Conservation (phyloP, 2,329 filamentous ascomycete genomes). For the Herpotrichia juniperi region DNA sequence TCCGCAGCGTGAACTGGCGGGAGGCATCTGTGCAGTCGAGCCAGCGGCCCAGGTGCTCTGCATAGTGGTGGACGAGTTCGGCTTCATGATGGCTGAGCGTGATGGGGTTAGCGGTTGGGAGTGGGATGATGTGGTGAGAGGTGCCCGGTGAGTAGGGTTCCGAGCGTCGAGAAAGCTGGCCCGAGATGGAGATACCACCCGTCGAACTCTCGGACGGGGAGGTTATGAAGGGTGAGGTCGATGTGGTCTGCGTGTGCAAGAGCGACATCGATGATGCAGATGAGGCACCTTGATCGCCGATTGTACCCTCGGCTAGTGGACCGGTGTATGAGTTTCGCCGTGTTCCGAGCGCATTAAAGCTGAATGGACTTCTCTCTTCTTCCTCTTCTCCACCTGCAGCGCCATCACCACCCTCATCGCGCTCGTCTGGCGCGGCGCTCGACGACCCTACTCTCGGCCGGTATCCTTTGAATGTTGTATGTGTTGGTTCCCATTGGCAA, state of each 20-base stretch:
- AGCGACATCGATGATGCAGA: conserved; percentile 3
- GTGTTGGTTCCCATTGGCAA: conserved; percentile 36
- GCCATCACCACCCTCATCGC: conserved; percentile 22
- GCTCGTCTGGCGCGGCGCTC: conserved; percentile 16
- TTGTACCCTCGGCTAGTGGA: neutral
- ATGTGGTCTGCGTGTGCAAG: conserved; percentile 18
- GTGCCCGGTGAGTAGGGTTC: neutral
- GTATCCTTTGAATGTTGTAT: conserved; percentile 34
- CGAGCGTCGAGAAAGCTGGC: neutral
- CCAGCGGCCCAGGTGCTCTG: conserved; percentile 37
- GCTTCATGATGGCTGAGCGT: conserved; percentile 29
- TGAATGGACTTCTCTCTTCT: neutral
- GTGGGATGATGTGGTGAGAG: neutral
- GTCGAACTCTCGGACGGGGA: conserved; percentile 5
- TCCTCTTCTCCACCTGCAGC: conserved; percentile 10
- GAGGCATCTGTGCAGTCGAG: conserved; percentile 38
- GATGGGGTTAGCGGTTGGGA: conserved; percentile 12
- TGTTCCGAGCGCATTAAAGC: conserved; percentile 3
- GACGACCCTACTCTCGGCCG: conserved; percentile 24
- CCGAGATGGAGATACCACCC: neutral
- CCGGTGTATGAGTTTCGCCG: conserved; percentile 18
- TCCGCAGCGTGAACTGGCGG: conserved; percentile 35
- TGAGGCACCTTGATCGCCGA: neutral
- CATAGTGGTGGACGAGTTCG: conserved; percentile 35
- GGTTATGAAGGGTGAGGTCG: conserved; percentile 14